Evolutionary conservation across 192 early-diverging fungal species (phyloP).

Genomic region (Coemansia sp.): DNA sequence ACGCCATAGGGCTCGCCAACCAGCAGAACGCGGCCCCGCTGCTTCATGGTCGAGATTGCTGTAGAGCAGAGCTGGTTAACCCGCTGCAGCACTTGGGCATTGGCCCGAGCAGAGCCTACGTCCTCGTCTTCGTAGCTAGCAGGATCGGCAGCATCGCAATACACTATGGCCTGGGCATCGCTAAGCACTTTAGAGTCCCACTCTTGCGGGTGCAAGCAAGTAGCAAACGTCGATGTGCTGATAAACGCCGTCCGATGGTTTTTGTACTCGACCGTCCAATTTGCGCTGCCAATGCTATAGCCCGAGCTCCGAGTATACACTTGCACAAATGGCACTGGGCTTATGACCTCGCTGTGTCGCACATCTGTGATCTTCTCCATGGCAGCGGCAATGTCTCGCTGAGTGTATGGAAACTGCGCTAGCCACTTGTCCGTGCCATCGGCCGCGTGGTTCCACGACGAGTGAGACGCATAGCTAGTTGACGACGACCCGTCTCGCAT

Average conservation of each 20-base stretch:
- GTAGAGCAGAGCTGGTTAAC: slow-evolving; percentile 43
- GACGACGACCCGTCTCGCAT: background rate
- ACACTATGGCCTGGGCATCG: slow-evolving; percentile 45
- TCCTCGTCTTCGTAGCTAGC: slow-evolving; percentile 17
- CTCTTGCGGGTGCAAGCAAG: slow-evolving; percentile 50
- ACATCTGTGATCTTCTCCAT: slow-evolving; percentile 53
- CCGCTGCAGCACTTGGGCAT: slow-evolving; percentile 26
- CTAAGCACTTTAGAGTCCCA: slow-evolving; percentile 39
- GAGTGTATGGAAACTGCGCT: slow-evolving; percentile 27
- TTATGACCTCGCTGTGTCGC: slow-evolving; percentile 49
- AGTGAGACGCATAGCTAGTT: background rate
- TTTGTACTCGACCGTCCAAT: slow-evolving; percentile 70
- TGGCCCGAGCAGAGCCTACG: background rate
- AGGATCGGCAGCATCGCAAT: slow-evolving; percentile 44
- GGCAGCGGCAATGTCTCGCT: slow-evolving; percentile 38
- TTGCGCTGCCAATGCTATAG: slow-evolving; percentile 68
- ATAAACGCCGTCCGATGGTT: slow-evolving; percentile 49
- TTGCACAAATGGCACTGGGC: slow-evolving; percentile 48
- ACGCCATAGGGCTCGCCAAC: slow-evolving; percentile 66
- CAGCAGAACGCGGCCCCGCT: slow-evolving; percentile 68
- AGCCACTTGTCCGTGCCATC: background rate
- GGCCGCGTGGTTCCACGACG: background rate
- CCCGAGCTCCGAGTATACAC: slow-evolving; percentile 70
- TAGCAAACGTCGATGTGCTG: slow-evolving; percentile 40
- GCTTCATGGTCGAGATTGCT: slow-evolving; percentile 47